Evolutionary conservation across 2,329 filamentous ascomycete genomes (phyloP), one percentile per base, ranked within the genome.

Genomic region (Arthrobotrys entomopaga): DNA sequence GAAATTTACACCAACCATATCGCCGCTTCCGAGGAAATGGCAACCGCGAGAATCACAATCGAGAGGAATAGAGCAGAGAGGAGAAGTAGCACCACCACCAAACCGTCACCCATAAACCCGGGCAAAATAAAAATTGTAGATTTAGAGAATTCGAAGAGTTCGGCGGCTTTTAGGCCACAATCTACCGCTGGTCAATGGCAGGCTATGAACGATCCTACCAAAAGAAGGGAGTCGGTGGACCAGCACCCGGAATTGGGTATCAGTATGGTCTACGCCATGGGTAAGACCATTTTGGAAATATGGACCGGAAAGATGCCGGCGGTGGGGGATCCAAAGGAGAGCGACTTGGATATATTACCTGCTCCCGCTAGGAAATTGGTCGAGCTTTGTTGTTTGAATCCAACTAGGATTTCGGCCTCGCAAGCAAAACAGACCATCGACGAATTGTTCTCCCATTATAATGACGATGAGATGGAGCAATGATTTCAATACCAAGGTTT

Each of bases 251-350:
- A 75, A 42, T 11, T 67, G 1, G 65, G 64, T 10, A 75, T 75
- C 15, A 64, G 64, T 43, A 75, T 75, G 71, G 71, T 75, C 2
- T 75, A 75, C n/a, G 63, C 71, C 8, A 67, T 75, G 64, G 71
- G 71, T 2, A 75, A 75, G 22, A 75, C 71, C 4, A 60, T 75
- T 10, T 19, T 75, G n/a, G 71, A 75, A 38, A 69, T 75, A n/a
- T 75, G 52, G 57, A 26, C 26, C 2, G 58, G 59, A 3, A 75
- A 54, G 22, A 54, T 69, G 57, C 71, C 71, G 11, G 49, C 46
- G 0, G 46, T 69, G 1, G 71, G 71, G 4, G 49, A 69, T 13
- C 64, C 65, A 3, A 64, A 34, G 3, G 71, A 73, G 43, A 48
- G 24, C 2, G 71, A 69, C 5, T 19, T 69, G 16, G 40, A 20